Base-by-base conservation (phyloP, 2,329 filamentous ascomycete species). In the Penicillium brevicompactum region DNA sequence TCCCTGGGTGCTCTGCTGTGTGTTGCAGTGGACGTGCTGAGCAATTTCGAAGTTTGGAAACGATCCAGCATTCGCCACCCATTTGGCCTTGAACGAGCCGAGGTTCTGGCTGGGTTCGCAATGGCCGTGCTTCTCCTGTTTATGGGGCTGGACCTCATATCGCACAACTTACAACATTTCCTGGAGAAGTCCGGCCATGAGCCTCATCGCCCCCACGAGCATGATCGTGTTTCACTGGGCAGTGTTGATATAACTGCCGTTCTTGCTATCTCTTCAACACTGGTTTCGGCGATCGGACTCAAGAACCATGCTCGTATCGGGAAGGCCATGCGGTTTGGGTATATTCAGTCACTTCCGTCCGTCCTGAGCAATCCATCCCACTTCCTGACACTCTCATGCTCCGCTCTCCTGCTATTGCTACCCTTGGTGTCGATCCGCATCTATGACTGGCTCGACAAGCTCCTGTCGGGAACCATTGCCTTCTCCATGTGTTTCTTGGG, bases 1-100 rank as follows among this genome's bases (percentile, higher is more conserved):
- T 93, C 94, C 8, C 85, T 96, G 1, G 94, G 92, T 32, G 94
- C 94, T 4, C 87, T 92, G 46, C 85, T 97, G 5, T 97, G 93
- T 72, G 92, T 96, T 3, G 87, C 86, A 11, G 93, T 97, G 45
- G 94, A 99, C 69, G 90, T 97, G 1, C 84, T 97, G 46, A 87
- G 90, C 49, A 99, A 99, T 73, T 99, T 99, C 67, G 94, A 99
- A 71, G 92, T 97, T 40, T 99, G 94, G 94, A 91, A 91, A 61
- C 85, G 93, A 45, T 93, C 90, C 64, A 95, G 88, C 63, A 89
- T 99, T 65, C 87, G 92, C 22, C 92, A 99, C 74, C 94, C 94
- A 0, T 99, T 99, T 70, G 92, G 84, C 3, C 84, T 99, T 22
- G 91, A 97, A 76, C 86, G 94, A 51, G 90, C 90, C 55, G 94